Base-by-base conservation (phyloP, 768 basidiomycete genomes). In the Gautieria morchelliformis region DNA sequence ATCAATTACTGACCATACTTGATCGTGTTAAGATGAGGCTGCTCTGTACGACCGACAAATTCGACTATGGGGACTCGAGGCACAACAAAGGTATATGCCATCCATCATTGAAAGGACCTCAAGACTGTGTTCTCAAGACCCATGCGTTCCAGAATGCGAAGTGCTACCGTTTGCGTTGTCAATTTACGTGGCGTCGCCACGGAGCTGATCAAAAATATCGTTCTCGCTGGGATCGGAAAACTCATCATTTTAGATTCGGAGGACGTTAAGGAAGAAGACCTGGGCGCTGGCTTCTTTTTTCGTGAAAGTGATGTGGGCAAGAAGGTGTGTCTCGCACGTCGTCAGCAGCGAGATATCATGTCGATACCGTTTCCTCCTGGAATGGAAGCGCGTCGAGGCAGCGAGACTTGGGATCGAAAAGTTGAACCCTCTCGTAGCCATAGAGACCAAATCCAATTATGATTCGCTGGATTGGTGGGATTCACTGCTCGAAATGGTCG, bases 1-100 rank as follows among this genome's bases (percentile, higher is more conserved):
- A 37, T 30, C 19, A 12, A 11, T n/a, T 44, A n/a, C 42, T 40
- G n/a, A 22, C 5, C 47, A 55, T 33, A 39, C 42, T 27, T 51
- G 11, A n/a, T 20, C 45, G 37, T 35, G 8, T 20, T 44, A 58
- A 81, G 79, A 81, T 64, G 79, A 85, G 63, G 84, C 82, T n/a
- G 90, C 88, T 14, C 78, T 96, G 24, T 96, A 98, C 69, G 96
- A 98, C 69, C 84, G 95, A 27, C 94, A 98, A 70, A 96, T 98
- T 75, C 83, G 95, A 32, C 73, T 97, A 63, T 99, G 96, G 96
- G 96, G 96, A 46, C 81, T 97, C 42, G 96, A 97, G 69, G 96
- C 96, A 37, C 96, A 99, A 69, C 92, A 96, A 72, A 81, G 87
- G 93, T 90, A 63, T 59, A 40, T 24, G 20, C 44, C 14, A 24